These are phyloP conservation scores for Omphalotus guepiniiformis DNA, from an alignment of 768 basidiomycete genomes.

Conservation along the genomic window DNA sequence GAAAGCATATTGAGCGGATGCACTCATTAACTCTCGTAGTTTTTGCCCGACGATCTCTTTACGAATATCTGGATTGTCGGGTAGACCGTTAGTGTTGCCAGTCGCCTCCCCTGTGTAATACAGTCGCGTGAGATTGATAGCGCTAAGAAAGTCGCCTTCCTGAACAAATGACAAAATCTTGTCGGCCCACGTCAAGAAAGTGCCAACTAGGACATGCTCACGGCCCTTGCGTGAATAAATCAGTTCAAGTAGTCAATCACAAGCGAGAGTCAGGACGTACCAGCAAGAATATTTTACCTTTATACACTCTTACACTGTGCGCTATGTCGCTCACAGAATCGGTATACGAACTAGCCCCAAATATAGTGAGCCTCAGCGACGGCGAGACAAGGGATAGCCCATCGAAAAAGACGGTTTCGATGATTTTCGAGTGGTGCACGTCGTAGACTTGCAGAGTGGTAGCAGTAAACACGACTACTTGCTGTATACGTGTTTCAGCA, in stretches of 20 bases:
- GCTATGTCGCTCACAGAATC: conserved; percentile 52
- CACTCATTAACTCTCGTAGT: conserved; percentile 77
- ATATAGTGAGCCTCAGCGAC: conserved; percentile 40
- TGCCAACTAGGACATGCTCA: conserved; percentile 72
- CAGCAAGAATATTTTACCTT: conserved; percentile 87
- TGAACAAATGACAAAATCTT: conserved; percentile 80
- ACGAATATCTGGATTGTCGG: conserved; percentile 55
- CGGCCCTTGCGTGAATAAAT: conserved; percentile 54
- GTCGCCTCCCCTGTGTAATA: conserved; percentile 79
- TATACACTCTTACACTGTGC: conserved; percentile 77
- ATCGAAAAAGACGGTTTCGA: conserved; percentile 63
- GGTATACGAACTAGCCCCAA: conserved; percentile 42
- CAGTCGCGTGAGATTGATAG: conserved; percentile 78
- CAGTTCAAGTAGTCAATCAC: background rate
- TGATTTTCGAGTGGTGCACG: conserved; percentile 43
- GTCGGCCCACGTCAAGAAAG: conserved; percentile 93
- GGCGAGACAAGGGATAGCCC: conserved; percentile 53
- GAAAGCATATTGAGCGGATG: conserved; percentile 87
- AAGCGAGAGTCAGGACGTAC: conserved; percentile 48
- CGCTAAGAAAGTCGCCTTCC: conserved; percentile 82
- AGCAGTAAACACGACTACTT: conserved; percentile 61
- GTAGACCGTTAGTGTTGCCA: conserved; percentile 87
- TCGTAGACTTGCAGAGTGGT: conserved; percentile 68
- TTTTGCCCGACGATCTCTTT: conserved; percentile 67
- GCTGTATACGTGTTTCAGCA: too few relatives aligned